Conservation (phyloP, 2,329 filamentous ascomycete species). For the Aspergillus piperis region DNA sequence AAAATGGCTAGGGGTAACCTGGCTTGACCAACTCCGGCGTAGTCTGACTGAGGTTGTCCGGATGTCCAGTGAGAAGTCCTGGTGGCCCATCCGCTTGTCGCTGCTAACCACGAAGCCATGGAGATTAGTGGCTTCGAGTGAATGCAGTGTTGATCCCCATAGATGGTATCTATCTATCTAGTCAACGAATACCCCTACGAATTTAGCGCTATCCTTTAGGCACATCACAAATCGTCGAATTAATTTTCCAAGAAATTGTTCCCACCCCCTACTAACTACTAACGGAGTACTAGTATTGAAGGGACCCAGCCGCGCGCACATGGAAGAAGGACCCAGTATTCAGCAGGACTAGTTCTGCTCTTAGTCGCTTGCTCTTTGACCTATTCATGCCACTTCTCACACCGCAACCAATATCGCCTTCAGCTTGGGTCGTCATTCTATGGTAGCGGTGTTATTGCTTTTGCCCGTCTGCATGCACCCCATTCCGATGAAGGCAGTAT, state of each 20-base stretch:
- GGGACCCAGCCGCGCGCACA: not conserved
- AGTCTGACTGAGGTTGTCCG: not conserved
- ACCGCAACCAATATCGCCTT: not conserved
- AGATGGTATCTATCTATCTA: not conserved
- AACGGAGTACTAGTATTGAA: no score
- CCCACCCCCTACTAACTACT: not conserved
- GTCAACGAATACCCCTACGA: not conserved
- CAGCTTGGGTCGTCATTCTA: not conserved
- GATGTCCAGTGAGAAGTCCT: not conserved
- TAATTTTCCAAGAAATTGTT: not conserved
- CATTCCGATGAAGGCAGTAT: not conserved
- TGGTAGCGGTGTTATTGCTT: slow-evolving; percentile 1
- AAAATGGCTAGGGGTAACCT: not conserved
- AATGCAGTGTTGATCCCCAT: slow-evolving; percentile 19
- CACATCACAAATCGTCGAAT: slow-evolving; percentile 3
- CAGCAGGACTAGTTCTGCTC: not conserved
- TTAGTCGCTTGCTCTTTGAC: not conserved
- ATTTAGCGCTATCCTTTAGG: slow-evolving; percentile 1
- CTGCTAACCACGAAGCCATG: not conserved
- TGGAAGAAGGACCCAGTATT: not conserved
- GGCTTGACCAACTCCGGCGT: not conserved
- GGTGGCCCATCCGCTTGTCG: not conserved
- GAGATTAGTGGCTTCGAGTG: slow-evolving; percentile 11
- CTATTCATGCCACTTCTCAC: not conserved
- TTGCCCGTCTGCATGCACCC: not conserved